A percentile compares a stretch with the other conserved stretches of the same genome.
Conservation (phyloP, 768 basidiomycete species). For the Suillus weaverae region DNA sequence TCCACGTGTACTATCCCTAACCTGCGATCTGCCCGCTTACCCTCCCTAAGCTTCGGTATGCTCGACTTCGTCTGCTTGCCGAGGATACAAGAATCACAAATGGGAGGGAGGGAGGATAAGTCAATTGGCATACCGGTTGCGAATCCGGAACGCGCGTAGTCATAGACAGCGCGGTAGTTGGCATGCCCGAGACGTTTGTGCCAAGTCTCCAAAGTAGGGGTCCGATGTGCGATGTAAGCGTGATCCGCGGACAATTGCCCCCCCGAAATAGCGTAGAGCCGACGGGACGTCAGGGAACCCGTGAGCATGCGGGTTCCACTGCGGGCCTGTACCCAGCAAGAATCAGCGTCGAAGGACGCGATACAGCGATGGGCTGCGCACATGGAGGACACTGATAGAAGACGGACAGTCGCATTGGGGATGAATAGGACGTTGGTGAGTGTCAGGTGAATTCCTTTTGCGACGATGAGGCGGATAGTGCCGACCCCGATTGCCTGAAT, state of each 20-base stretch:
- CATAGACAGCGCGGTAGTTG: constrained; percentile 23
- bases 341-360: constrained; percentile 19
- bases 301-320: constrained; percentile 1
- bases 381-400: constrained; percentile 25
- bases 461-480: constrained; percentile 6
- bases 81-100: constrained; percentile 36
- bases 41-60: constrained; percentile 31
- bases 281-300: background rate
- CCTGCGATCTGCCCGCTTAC: constrained; percentile 23
- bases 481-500: constrained; percentile 21
- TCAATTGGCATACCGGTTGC: constrained; percentile 9
- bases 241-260: constrained; percentile 13
- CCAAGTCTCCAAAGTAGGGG: constrained; percentile 25
- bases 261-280: background rate
- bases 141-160: constrained; percentile 19
- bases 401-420: constrained; percentile 22
- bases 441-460: constrained; percentile 10
- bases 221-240: constrained; percentile 10
- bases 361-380: constrained; percentile 10
- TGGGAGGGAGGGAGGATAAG: constrained; percentile 14
- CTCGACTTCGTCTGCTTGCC: constrained; percentile 38
- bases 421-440: constrained; percentile 21
- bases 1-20: constrained; percentile 31
- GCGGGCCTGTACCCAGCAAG: constrained; percentile 6
- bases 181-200: constrained; percentile 30